phyloP scores from a whole-genome alignment of 106 monocot genomes.

The Platanthera zijinensis region DNA sequence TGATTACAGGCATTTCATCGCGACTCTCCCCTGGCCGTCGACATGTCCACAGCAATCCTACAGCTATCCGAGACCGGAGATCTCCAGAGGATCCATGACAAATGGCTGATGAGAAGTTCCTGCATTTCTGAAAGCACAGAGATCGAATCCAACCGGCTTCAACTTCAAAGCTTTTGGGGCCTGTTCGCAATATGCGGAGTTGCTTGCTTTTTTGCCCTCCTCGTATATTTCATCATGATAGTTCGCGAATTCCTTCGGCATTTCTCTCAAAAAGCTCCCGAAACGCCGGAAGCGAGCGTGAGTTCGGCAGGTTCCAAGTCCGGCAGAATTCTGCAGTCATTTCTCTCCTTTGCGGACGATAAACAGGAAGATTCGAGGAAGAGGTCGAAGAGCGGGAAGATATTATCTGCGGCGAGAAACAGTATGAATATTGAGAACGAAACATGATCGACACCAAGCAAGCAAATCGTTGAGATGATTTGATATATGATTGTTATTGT shows the following conservation, averaged over 20 bases:
- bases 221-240: conserved; percentile 36
- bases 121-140: conserved; percentile 36
- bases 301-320: conserved; percentile 6
- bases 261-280: conserved; percentile 2
- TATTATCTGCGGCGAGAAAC: conserved; percentile 1
- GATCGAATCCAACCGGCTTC: conserved; percentile 39
- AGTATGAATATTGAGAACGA: conserved; percentile 14
- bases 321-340: conserved; percentile 16
- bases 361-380: conserved; percentile 27
- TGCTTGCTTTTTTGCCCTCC: conserved; percentile 48
- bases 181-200: conserved; percentile 66
- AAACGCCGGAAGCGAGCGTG: conserved; percentile 19
- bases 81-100: conserved; percentile 66
- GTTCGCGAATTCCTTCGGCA: conserved; percentile 38
- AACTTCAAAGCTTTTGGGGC: conserved; percentile 53
- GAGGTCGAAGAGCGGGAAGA: conserved; percentile 15
- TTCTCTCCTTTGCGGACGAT: conserved; percentile 50
- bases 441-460: background rate
- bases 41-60: conserved; percentile 77
- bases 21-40: conserved; percentile 66
- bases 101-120: conserved; percentile 44
- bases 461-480: background rate
- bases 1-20: conserved; percentile 43
- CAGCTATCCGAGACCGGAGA: conserved; percentile 83
- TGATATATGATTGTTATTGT: background rate